Conservation (phyloP, 331 rosid genomes). For the Rhamnella rubrinervis region DNA sequence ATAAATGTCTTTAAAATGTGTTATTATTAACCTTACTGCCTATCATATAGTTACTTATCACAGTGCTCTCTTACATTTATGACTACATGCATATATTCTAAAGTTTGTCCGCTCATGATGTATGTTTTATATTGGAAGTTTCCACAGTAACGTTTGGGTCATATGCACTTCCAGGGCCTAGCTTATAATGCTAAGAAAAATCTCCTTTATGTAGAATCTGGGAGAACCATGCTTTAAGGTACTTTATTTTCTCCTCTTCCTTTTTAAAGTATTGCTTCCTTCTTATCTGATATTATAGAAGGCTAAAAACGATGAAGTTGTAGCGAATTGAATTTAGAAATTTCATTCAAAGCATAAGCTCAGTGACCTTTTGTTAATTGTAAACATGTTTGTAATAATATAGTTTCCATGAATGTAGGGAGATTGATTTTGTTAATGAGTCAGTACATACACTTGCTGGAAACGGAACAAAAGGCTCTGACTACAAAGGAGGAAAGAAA, state of each 20-base stretch:
- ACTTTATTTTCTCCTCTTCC: slow-evolving; percentile 1
- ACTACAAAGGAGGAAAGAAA: slow-evolving; percentile 76
- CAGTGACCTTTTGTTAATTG: not conserved
- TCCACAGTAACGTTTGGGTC: slow-evolving; percentile 21
- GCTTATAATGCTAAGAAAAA: slow-evolving; percentile 89
- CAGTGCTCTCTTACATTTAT: slow-evolving; percentile 21
- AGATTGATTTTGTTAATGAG: slow-evolving; percentile 83
- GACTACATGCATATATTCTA: slow-evolving; percentile 3
- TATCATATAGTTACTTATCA: not conserved
- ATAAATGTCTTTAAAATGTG: not conserved
- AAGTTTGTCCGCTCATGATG: slow-evolving; percentile 17
- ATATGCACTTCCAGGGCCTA: slow-evolving; percentile 64
- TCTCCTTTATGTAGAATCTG: slow-evolving; percentile 82
- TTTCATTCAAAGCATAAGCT: not conserved
- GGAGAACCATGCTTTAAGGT: slow-evolving; percentile 98
- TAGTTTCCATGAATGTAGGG: slow-evolving; percentile 47
- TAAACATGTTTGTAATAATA: slow-evolving; percentile 14
- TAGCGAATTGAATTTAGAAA: not conserved
- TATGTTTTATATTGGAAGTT: slow-evolving; percentile 19
- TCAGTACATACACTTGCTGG: slow-evolving; percentile 88
- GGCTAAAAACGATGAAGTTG: not conserved
- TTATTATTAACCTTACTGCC: not conserved
- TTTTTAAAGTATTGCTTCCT: not conserved
- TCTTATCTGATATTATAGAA: not conserved
- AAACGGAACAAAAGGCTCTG: slow-evolving; percentile 95